Base-by-base conservation (phyloP, 768 basidiomycete species). In the Amanita brunnescens region DNA sequence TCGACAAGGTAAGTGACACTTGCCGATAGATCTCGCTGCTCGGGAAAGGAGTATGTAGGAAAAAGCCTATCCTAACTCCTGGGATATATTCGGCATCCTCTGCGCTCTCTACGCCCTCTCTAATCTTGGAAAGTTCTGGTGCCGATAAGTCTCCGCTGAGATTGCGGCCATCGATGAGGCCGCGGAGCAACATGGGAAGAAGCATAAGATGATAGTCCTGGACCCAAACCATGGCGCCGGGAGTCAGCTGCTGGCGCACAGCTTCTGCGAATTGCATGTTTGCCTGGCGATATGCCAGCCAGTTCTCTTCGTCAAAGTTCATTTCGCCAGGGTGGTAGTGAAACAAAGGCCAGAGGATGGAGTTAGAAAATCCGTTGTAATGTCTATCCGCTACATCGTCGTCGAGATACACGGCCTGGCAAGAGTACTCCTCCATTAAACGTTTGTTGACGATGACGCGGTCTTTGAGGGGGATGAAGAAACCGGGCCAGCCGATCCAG, bases 291-390 rank as follows among this genome's bases (percentile, higher is more conserved):
- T 98, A 99, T 12, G 92, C 96, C 48, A 85, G 81, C 96, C 96
- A 99, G 65, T 98, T 91, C 64, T 90, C 90, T 71, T 96, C 92
- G 67, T 97, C 95, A 63, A 99, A 99, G 69, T 92, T 95, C 93
- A 99, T 98, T 72, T 98, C 96, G 57, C 95, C 95, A 6, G 96
- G 96, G 67, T 98, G 95, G 70, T 97, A 99, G 67, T 99, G 96
- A 78, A 99, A 97, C 42, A 99, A 75, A 2, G 96, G 96, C 96
- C 96, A 99, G 46, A 99, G 82, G 70, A 99, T 98, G 49, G 94
- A 96, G 72, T 99, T 99, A 59, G 94, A 95, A 78, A 99, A 98
- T 51, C 96, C 91, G 64, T 94, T 94, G 71, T 91, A 99, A 69
- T 98, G 94, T 47, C 86, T 80, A 67, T 99, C 96, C n/a, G 96